Base-by-base conservation (phyloP, 768 basidiomycete genomes). In the Mycena maculata region DNA sequence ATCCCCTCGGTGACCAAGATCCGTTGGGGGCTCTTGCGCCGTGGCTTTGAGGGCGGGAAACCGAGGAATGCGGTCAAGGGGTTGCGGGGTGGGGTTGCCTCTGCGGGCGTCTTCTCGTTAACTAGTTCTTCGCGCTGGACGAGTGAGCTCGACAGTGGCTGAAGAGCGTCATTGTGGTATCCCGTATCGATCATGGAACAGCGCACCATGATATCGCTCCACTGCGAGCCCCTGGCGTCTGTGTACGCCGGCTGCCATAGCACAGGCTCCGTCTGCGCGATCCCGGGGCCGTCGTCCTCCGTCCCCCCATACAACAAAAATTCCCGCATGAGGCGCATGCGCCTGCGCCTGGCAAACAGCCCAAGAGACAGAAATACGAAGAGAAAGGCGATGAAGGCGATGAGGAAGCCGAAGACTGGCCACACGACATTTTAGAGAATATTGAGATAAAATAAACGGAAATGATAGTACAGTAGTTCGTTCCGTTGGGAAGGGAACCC, bases 131-230 rank as follows among this genome's bases (percentile, higher is more conserved):
- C 65, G 11, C 48, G 65, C 36, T 27, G 52, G 18, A 71, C 31
- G 25, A 64, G 53, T 9, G 52, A 56, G 27, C 53, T 60, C 8
- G 65, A 63, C 25, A 71, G 62, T 50, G 69, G 69, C 69, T 71
- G 55, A 22, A 15, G 10, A 52, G 42, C 18, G 15, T 9, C 22
- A 15, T 9, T 36, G 23, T 22, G 31, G 6, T 7, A 11, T 23
- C 25, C 18, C 16, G 16, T 18, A 4, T 36, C 1, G 27, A 23
- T 20, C 22, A 23, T 0, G 20, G 12, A 18, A 7, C 31, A 22
- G 67, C 69, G 50, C 31, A 71, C 69, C 65, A 71, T 67, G 12
- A 71, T 57, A 11, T 67, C 42, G 15, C 45, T 50, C 69, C 69
- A 71, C 11, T 25, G 41, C 31, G 42, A 45, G n/a, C 47, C 41